phyloP scores from a whole-genome alignment of 805 yeast species.

The Candida morakotiae region DNA sequence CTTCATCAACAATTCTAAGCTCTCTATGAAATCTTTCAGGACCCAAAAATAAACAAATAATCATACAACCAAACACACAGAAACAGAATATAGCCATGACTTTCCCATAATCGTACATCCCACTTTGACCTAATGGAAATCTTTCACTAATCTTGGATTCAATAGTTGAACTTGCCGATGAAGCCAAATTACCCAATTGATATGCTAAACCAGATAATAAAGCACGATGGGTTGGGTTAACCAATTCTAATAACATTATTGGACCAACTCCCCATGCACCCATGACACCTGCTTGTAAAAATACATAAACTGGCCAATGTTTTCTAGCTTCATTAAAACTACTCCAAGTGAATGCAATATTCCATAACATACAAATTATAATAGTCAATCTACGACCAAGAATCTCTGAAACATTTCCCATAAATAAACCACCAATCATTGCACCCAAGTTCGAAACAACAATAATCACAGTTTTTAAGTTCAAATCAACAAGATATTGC shows the following conservation, averaged over 20 bases:
- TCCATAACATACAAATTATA: conserved; percentile 26
- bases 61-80: conserved; percentile 52
- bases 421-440: conserved; percentile 34
- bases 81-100: conserved; percentile 68
- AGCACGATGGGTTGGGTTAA: conserved; percentile 60
- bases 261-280: conserved; percentile 72
- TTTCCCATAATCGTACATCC: conserved; percentile 46
- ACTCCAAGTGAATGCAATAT: conserved; percentile 40
- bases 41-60: conserved; percentile 49
- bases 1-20: conserved; percentile 1
- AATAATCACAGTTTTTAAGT: conserved; percentile 36
- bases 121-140: conserved; percentile 31
- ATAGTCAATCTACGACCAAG: conserved; percentile 35
- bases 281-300: conserved; percentile 60
- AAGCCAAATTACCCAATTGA: conserved; percentile 65
- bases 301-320: conserved; percentile 37
- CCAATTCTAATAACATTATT: conserved; percentile 55
- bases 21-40: conserved; percentile 44
- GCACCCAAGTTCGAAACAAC: conserved; percentile 41
- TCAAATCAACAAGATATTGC: conserved; percentile 27
- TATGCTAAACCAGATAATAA: conserved; percentile 61
- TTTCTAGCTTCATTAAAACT: conserved; percentile 24
- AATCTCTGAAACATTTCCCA: conserved; percentile 42
- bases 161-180: conserved; percentile 65
- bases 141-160: conserved; percentile 58